Percentiles rank a stretch among this genome's conserved stretches.
phyloP scores from a whole-genome alignment of 176 grass and related monocot species.

The Oropetium thomaeum region DNA sequence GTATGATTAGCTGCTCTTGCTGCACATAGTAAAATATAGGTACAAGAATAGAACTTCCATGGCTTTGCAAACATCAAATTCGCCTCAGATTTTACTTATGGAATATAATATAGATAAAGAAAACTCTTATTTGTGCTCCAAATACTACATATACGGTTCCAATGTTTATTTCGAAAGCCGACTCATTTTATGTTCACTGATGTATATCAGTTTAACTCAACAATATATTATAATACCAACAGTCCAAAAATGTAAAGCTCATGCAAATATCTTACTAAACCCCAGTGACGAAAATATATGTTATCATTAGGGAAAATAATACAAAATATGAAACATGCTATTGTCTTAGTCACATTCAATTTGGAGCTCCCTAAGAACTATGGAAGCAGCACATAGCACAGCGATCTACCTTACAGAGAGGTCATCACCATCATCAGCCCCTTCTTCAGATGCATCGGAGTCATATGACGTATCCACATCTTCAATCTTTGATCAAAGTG shows the following conservation, averaged over 20 bases:
- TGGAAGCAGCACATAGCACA: constrained; percentile 16
- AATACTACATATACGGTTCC: not conserved
- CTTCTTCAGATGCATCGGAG: constrained; percentile 64
- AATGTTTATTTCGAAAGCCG: not conserved
- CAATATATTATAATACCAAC: not conserved
- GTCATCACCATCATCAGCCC: constrained; percentile 64
- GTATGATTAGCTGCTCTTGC: not conserved
- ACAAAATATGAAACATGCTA: constrained; percentile 24
- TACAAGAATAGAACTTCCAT: not conserved
- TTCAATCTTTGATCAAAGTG: constrained; percentile 74
- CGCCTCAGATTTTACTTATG: not conserved
- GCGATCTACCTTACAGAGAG: constrained; percentile 73
- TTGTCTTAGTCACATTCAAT: constrained; percentile 23
- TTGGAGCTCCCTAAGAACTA: constrained; percentile 22
- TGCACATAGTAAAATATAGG: not conserved
- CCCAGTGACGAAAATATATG: not conserved
- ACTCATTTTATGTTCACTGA: not conserved
- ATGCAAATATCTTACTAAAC: constrained; percentile 15
- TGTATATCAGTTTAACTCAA: not conserved
- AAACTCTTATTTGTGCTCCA: constrained; percentile 1
- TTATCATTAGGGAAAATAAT: constrained; percentile 16
- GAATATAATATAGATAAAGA: constrained; percentile 6
- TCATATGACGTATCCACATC: constrained; percentile 46
- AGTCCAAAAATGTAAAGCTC: constrained; percentile 10
- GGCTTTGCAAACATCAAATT: not conserved